phyloP scores from a whole-genome alignment of 148 eudicot genomes.

The Tetragonia tetragonoides region DNA sequence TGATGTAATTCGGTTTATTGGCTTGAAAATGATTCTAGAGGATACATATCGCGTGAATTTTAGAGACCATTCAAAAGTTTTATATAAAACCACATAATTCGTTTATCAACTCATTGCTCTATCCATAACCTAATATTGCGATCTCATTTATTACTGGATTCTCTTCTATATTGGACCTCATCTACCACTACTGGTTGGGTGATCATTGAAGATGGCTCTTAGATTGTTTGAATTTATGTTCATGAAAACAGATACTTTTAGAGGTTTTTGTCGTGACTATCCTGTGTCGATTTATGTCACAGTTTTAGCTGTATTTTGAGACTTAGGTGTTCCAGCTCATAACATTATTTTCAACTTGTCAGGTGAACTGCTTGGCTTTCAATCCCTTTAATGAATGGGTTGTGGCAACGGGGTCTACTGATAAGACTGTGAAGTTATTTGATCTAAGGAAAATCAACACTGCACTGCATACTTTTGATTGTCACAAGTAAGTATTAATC shows the following conservation, averaged over 20 bases:
- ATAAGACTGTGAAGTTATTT: slow-evolving; percentile 61
- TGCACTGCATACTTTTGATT: slow-evolving; percentile 70
- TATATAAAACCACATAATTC: background rate
- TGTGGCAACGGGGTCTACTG: slow-evolving; percentile 75
- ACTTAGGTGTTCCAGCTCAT: background rate
- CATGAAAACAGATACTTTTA: background rate
- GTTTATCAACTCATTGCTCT: background rate
- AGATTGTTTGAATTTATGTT: background rate
- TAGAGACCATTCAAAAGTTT: background rate
- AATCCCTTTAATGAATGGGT: slow-evolving; percentile 83
- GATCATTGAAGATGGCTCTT: background rate
- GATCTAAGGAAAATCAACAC: slow-evolving; percentile 56
- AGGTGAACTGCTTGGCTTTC: slow-evolving; percentile 82
- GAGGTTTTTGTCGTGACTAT: background rate
- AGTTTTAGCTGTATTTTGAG: background rate
- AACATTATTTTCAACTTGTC: slow-evolving; percentile 11
- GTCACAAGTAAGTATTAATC: slow-evolving; percentile 63
- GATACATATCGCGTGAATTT: background rate
- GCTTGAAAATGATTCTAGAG: background rate
- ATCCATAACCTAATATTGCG: no score
- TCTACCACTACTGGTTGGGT: background rate
- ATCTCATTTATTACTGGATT: background rate
- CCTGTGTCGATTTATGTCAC: background rate
- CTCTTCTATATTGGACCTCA: background rate
- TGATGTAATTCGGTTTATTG: background rate